Conservation (phyloP, 2,329 filamentous ascomycete genomes). For the Penicillium sp. region DNA sequence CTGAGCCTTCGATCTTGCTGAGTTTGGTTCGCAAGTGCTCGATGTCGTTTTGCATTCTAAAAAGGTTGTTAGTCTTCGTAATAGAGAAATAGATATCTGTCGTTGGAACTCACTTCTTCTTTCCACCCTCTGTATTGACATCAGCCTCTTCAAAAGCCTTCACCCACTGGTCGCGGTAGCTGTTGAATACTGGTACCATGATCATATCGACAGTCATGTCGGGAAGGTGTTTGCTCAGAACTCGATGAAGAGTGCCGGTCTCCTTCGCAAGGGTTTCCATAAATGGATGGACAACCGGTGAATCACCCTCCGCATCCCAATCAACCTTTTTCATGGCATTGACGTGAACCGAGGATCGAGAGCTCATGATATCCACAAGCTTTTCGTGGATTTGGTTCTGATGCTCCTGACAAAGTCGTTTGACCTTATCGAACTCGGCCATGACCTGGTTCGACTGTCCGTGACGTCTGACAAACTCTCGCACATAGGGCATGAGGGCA, state of each 20-base stretch:
- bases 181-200: constrained; percentile 82
- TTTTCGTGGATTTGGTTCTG: constrained; percentile 91
- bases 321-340: constrained; percentile 74
- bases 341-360: constrained; percentile 73
- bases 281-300: constrained; percentile 65
- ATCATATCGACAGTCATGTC: constrained; percentile 78
- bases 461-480: constrained; percentile 87
- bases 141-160: constrained; percentile 68
- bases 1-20: constrained; percentile 77
- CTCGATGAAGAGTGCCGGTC: constrained; percentile 80
- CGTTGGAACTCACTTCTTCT: constrained; percentile 65
- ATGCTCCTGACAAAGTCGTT: constrained; percentile 82
- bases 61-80: constrained; percentile 14
- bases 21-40: constrained; percentile 73
- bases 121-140: constrained; percentile 69
- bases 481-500: constrained; percentile 82
- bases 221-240: constrained; percentile 79
- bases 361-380: constrained; percentile 88
- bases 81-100: too few relatives aligned
- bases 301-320: constrained; percentile 65
- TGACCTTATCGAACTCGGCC: constrained; percentile 86
- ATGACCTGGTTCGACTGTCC: constrained; percentile 62
- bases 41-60: constrained; percentile 76
- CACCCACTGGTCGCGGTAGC: constrained; percentile 79
- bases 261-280: constrained; percentile 89